These are phyloP conservation scores for Ophiostoma populinum DNA, from an alignment of 2,329 filamentous ascomycete genomes.

Conservation along the genomic window DNA sequence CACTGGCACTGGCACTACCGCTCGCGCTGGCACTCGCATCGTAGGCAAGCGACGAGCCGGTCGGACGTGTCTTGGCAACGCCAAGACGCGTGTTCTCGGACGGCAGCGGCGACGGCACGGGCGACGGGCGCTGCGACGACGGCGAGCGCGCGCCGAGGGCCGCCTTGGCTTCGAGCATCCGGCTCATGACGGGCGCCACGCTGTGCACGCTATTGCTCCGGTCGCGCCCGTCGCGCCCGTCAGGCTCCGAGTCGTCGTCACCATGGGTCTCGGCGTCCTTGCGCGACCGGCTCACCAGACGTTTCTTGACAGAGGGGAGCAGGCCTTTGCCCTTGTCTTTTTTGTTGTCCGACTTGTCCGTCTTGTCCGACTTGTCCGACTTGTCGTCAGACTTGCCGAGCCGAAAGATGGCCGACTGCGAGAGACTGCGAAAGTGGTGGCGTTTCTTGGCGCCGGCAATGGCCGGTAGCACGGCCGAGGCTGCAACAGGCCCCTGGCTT, in stretches of 20 bases:
- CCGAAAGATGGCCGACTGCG: slow-evolving; percentile 25
- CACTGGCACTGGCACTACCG: slow-evolving; percentile 24
- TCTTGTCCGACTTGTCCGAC: slow-evolving; percentile 17
- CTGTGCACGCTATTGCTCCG: slow-evolving; percentile 20
- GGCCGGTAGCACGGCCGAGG: slow-evolving; percentile 10
- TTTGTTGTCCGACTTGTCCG: slow-evolving; percentile 13
- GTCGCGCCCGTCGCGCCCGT: slow-evolving; percentile 13
- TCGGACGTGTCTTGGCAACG: too few relatives aligned
- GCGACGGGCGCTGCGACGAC: too few relatives aligned
- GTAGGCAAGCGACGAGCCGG: too few relatives aligned
- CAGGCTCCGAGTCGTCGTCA: background rate
- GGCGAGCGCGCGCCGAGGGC: slow-evolving; percentile 26
- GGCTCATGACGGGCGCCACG: slow-evolving; percentile 55
- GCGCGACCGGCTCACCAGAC: background rate
- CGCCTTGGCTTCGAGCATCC: slow-evolving; percentile 57
- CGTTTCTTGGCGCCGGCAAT: slow-evolving; percentile 1
- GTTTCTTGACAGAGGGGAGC: too few relatives aligned
- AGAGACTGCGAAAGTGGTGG: slow-evolving; percentile 8
- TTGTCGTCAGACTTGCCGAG: slow-evolving; percentile 9
- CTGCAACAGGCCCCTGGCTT: background rate
- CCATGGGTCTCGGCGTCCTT: background rate
- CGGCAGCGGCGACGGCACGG: too few relatives aligned
- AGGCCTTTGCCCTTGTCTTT: too few relatives aligned
- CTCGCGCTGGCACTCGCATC: background rate
- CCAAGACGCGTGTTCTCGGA: too few relatives aligned